phyloP scores from a whole-genome alignment of 305 asterid genomes.

The Fraxinus platypoda region DNA sequence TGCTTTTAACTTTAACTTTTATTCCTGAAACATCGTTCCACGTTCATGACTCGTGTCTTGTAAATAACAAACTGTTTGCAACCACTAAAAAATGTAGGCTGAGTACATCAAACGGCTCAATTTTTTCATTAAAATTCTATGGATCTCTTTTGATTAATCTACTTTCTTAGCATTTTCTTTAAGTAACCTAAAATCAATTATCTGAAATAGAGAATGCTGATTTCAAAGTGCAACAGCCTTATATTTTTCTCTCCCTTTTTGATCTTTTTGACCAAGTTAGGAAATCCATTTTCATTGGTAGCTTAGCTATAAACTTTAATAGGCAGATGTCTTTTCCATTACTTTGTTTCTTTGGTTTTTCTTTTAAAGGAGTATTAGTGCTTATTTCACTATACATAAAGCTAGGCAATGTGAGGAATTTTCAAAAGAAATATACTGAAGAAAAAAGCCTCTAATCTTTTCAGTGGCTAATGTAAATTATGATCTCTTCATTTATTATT shows the following conservation, averaged over 20 bases:
- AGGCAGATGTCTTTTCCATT: constrained; percentile 31
- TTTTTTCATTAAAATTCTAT: neutral
- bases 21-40: neutral
- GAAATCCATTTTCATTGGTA: constrained; percentile 28
- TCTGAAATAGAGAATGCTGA: neutral
- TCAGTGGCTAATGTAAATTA: constrained; percentile 1
- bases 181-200: neutral
- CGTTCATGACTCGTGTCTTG: neutral
- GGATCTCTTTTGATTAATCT: neutral
- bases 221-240: constrained; percentile 22
- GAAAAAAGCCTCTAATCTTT: neutral
- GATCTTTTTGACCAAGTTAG: constrained; percentile 36
- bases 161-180: neutral
- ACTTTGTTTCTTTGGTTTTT: constrained; percentile 30
- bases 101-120: neutral
- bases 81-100: neutral
- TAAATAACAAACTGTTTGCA: neutral
- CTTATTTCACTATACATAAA: constrained; percentile 24
- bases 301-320: constrained; percentile 31
- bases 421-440: constrained; percentile 1
- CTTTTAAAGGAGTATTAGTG: constrained; percentile 14
- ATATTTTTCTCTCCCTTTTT: constrained; percentile 28
- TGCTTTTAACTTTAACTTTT: neutral
- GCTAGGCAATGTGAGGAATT: constrained; percentile 6
- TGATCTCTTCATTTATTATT: neutral